Evolutionary conservation across 2,329 filamentous ascomycete genomes (phyloP), one percentile per base, ranked within the genome.

Genomic region (Cyphellophora europaea): DNA sequence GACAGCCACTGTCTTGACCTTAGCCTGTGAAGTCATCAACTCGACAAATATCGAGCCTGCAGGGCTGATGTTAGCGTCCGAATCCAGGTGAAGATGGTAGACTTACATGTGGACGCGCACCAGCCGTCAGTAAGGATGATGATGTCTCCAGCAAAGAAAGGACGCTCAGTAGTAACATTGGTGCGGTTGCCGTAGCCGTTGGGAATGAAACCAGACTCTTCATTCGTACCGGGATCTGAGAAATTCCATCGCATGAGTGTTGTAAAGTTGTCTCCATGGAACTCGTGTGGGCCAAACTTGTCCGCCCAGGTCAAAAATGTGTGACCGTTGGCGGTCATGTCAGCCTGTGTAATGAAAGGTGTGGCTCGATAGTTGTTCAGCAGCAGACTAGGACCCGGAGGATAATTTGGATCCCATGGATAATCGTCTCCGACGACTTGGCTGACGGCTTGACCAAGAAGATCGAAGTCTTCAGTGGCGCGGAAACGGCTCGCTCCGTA

Each of bases 71-170:
- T n/a, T n/a, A n/a, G n/a, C n/a, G n/a, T n/a, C n/a, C n/a, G n/a
- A n/a, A n/a, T n/a, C n/a, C n/a, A n/a, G n/a, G n/a, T n/a, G n/a
- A n/a, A n/a, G n/a, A n/a, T n/a, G n/a, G n/a, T n/a, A 3, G 74
- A 57, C 3, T 70, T 66, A 54, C 74, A 78, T 3, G 72, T 71
- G 1, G 71, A 75, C 14, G 67, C 67, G 51, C 74, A 78, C 45
- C 68, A 65, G 19, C 72, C 73, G 47, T 77, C 74, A 33, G 37
- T 36, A 5, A 47, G 32, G 14, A 47, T 43, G n/a, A 50, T 37
- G 29, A 79, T 67, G 49, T 79, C 67, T 38, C 77, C 69, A 2
- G 72, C 58, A 1, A 58, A 61, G 50, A 79, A 79, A 2, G 72
- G 73, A 43, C 65, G 58, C 5, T 15, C 27, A 25, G 42, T 41